phyloP scores from a whole-genome alignment of 371 early-diverging fungal genomes.

The Mortierella polycephala region DNA sequence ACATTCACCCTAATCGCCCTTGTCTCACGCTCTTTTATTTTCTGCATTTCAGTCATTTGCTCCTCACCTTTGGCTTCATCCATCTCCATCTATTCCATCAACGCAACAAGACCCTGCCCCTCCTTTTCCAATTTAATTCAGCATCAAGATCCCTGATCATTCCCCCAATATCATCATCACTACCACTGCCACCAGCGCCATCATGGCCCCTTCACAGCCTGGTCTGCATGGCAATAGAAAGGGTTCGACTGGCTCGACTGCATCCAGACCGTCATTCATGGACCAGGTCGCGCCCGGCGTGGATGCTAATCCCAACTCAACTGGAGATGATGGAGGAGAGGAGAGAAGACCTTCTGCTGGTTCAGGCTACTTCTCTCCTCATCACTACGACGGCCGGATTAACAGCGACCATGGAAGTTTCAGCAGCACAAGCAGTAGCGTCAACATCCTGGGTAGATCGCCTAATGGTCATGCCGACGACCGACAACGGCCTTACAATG shows the following conservation, averaged over 20 bases:
- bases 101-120: background rate
- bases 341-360: constrained; percentile 38
- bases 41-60: background rate
- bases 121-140: background rate
- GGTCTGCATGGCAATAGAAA: constrained; percentile 22
- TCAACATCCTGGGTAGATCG: background rate
- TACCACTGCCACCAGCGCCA: background rate
- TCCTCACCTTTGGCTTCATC: background rate
- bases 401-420: constrained; percentile 11
- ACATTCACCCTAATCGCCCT: too few species aligned
- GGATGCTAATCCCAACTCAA: constrained; percentile 1
- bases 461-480: constrained; percentile 5
- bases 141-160: too few species aligned
- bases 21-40: background rate
- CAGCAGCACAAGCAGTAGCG: constrained; percentile 2
- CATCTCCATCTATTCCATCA: background rate
- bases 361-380: constrained; percentile 31
- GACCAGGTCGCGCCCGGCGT: constrained; percentile 8
- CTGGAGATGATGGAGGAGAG: background rate
- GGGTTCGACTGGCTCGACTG: constrained; percentile 24
- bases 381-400: constrained; percentile 4
- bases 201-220: constrained; percentile 31
- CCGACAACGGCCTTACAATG: constrained; percentile 10
- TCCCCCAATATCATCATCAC: background rate
- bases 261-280: constrained; percentile 2